These are phyloP conservation scores for Colletotrichum limetticola DNA, from an alignment of 2,329 filamentous ascomycete species.

Conservation along the genomic window DNA sequence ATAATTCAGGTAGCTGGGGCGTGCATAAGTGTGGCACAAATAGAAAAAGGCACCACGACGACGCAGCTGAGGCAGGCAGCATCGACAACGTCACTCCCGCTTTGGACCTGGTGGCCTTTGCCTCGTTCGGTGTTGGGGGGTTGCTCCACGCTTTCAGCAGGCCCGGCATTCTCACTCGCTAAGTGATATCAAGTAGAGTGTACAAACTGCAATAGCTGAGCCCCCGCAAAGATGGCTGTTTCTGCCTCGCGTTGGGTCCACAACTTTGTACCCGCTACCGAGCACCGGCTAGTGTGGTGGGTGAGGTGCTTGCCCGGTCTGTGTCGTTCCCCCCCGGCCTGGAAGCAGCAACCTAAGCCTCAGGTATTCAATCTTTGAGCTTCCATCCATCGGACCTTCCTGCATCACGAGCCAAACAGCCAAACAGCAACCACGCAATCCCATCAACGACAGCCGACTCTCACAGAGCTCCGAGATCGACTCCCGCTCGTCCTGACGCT, in stretches of 20 bases:
- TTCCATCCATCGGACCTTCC: slow-evolving; percentile 43
- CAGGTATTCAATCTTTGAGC: slow-evolving; percentile 42
- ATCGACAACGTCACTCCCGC: slow-evolving; percentile 48
- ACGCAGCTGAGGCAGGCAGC: slow-evolving; percentile 42
- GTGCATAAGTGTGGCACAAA: slow-evolving; percentile 13
- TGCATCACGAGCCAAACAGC: slow-evolving; percentile 40
- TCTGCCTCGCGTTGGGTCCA: background rate
- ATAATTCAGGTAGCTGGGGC: slow-evolving; percentile 9
- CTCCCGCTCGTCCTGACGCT: background rate
- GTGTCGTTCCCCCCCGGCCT: slow-evolving; percentile 15
- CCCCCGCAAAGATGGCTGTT: background rate
- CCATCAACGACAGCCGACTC: slow-evolving; percentile 19
- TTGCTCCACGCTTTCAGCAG: slow-evolving; percentile 20
- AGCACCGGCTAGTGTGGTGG: background rate
- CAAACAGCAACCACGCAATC: slow-evolving; percentile 26
- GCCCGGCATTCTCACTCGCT: slow-evolving; percentile 32
- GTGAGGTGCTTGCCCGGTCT: background rate
- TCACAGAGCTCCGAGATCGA: slow-evolving; percentile 17
- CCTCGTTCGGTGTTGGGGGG: slow-evolving; percentile 10
- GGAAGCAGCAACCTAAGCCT: slow-evolving; percentile 29
- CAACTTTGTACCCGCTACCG: slow-evolving; percentile 23
- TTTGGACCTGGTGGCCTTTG: slow-evolving; percentile 22
- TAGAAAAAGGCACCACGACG: background rate
- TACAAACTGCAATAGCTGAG: slow-evolving; percentile 35
- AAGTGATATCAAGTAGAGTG: slow-evolving; percentile 14